Evolutionary conservation across 2,329 filamentous ascomycete genomes (phyloP), one percentile per base, ranked within the genome.

Genomic region (Nectriaceae sp.): DNA sequence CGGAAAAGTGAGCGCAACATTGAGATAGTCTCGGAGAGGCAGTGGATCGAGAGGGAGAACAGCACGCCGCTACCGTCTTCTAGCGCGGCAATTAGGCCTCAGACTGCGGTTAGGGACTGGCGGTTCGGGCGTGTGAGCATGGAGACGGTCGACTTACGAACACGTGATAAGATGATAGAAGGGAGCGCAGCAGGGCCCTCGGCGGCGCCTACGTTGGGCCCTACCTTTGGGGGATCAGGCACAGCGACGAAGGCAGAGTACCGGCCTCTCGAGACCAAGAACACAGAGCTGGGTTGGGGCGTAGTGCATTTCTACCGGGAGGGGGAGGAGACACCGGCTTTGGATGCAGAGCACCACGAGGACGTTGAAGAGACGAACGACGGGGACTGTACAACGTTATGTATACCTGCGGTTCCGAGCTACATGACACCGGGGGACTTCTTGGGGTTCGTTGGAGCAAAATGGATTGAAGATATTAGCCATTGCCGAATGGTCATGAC

Each of bases 401-500:
- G 94, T 68, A 93, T 99, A 55, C 85, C 96, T 21, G 92, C 93
- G 4, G 93, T 99, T 13, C 94, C 94, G 5, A 94, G 89, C 22
- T 97, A 97, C 69, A 87, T 97, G 74, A 90, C 90, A 6, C 89
- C 92, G 0, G 88, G 88, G 5, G 93, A 97, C 64, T 90, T 99
- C 50, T 73, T 97, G 55, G 92, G 90, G 0, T 97, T 95, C 61
- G 83, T 97, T 5, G 94, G 94, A 3, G 89, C 96, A 66, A 84
- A 85, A 64, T 96, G 93, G 67, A 83, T 36, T 5, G 83, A 88
- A 49, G 82, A 92, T 51, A 90, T 99, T 49, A 94, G 88, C 60
- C 94, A 99, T 73, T 96, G 96, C 65, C 80, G 94, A 44, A 90
- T 99, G 83, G 89, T 99, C 47, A 86, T 91, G 76, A 97, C 94